A percentile compares a stretch with the other conserved stretches of the same genome.
These are phyloP conservation scores for Penicillium atrosanguineum DNA, from an alignment of 495 filamentous ascomycete species.

Conservation along the genomic window DNA sequence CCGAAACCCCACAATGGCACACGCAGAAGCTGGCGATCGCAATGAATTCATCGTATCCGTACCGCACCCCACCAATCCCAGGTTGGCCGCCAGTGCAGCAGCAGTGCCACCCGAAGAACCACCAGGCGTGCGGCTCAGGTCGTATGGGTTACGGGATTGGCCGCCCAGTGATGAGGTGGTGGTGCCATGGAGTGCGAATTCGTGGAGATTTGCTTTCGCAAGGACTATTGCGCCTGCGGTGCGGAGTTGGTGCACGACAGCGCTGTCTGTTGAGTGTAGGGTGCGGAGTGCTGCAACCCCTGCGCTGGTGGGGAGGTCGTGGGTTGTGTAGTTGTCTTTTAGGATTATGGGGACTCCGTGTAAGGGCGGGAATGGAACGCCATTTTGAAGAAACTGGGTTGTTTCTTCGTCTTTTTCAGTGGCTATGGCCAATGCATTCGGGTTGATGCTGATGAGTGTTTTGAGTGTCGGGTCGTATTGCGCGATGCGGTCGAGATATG, in stretches of 20 bases:
- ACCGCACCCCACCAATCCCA: constrained; percentile 56
- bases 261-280: constrained; percentile 42
- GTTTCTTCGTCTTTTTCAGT: constrained; percentile 44
- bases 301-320: constrained; percentile 53
- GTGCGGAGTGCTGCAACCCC: constrained; percentile 46
- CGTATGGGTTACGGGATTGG: constrained; percentile 63
- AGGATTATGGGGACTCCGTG: constrained; percentile 58
- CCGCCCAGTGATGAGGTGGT: constrained; percentile 59
- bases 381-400: constrained; percentile 14
- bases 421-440: constrained; percentile 47
- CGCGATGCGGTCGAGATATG: constrained; percentile 55
- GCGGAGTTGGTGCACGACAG: constrained; percentile 43
- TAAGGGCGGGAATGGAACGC: constrained; percentile 10
- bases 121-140: constrained; percentile 58
- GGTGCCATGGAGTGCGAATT: constrained; percentile 61
- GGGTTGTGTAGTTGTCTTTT: constrained; percentile 62
- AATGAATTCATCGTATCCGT: constrained; percentile 65
- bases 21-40: constrained; percentile 61
- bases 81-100: constrained; percentile 56
- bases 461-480: constrained; percentile 55
- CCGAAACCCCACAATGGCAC: constrained; percentile 57
- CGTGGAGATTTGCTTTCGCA: constrained; percentile 65
- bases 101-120: constrained; percentile 64
- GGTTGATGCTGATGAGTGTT: constrained; percentile 54
- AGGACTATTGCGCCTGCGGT: constrained; percentile 62